These are phyloP conservation scores for Tricladium varicosporioides DNA, from an alignment of 2,329 filamentous ascomycete genomes.

Conservation along the genomic window DNA sequence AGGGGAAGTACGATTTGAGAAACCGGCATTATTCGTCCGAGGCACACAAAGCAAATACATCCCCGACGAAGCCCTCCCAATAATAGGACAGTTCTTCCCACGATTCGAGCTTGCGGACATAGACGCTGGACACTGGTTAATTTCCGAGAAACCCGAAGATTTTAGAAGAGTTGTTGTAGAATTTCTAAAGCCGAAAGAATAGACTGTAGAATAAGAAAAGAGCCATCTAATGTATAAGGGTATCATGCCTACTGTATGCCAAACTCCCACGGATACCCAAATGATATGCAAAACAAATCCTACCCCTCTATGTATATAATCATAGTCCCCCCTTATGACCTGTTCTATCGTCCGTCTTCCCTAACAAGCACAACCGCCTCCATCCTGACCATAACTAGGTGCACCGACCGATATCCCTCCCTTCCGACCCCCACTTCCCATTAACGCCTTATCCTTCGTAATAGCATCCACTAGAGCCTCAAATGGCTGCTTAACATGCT, in stretches of 20 bases:
- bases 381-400: constrained; percentile 11
- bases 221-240: constrained; percentile 34
- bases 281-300: neutral
- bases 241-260: constrained; percentile 29
- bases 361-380: constrained; percentile 28
- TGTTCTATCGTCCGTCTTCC: neutral
- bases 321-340: neutral
- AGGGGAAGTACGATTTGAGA: constrained; percentile 64
- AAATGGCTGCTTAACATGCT: constrained; percentile 51
- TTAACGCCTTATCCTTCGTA: constrained; percentile 43
- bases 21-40: constrained; percentile 77
- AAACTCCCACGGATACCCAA: constrained; percentile 9
- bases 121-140: constrained; percentile 82
- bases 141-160: constrained; percentile 79
- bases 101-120: constrained; percentile 71
- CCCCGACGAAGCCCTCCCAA: constrained; percentile 74
- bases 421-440: constrained; percentile 29
- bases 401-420: constrained; percentile 27
- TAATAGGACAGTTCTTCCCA: constrained; percentile 81
- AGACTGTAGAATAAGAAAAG: constrained; percentile 39
- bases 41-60: constrained; percentile 78
- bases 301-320: neutral
- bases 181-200: constrained; percentile 49
- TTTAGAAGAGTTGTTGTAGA: constrained; percentile 70
- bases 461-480: constrained; percentile 51